These are phyloP conservation scores for Fusarium equiseti DNA, from an alignment of 2,329 filamentous ascomycete genomes.

Conservation along the genomic window DNA sequence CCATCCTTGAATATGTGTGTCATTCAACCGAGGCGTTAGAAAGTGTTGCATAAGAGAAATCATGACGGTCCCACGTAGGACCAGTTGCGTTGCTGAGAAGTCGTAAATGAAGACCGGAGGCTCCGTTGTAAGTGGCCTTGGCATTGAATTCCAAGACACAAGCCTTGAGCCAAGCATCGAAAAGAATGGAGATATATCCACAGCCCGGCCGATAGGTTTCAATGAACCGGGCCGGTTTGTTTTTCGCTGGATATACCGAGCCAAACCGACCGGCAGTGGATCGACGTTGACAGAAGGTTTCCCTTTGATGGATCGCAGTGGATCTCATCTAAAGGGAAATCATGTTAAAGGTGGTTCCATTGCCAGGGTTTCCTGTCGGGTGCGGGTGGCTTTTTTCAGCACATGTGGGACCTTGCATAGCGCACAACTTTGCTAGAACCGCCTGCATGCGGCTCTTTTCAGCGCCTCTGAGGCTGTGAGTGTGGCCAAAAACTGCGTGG, in stretches of 20 bases:
- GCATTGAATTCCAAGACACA: slow-evolving; percentile 29
- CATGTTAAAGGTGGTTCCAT: slow-evolving; percentile 36
- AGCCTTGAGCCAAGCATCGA: slow-evolving; percentile 7
- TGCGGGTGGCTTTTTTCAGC: slow-evolving; percentile 16
- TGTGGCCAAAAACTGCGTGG: slow-evolving; percentile 2
- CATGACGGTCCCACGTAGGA: slow-evolving; percentile 42
- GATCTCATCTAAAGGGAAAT: slow-evolving; percentile 43
- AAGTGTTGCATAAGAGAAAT: slow-evolving; percentile 49
- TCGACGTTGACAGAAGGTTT: slow-evolving; percentile 49
- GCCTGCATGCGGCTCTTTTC: slow-evolving; percentile 40
- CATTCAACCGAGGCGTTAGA: slow-evolving; percentile 34
- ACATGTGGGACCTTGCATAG: slow-evolving; percentile 24
- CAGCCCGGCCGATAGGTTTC: slow-evolving; percentile 26
- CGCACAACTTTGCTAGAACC: slow-evolving; percentile 40
- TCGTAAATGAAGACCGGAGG: slow-evolving; percentile 31
- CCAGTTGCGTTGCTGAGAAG: slow-evolving; percentile 30
- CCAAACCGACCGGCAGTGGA: slow-evolving; percentile 39
- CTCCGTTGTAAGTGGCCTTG: slow-evolving; percentile 37
- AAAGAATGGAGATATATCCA: slow-evolving; percentile 32
- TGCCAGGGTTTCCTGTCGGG: slow-evolving; percentile 7
- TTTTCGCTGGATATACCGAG: slow-evolving; percentile 19
- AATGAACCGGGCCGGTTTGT: slow-evolving; percentile 21
- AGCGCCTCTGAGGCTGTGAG: slow-evolving; percentile 14
- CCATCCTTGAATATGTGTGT: slow-evolving; percentile 44
- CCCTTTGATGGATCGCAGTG: slow-evolving; percentile 42